Evolutionary conservation across 2,329 filamentous ascomycete species (phyloP), one percentile per base, ranked within the genome.

Genomic region (Ramularia endophylla): DNA sequence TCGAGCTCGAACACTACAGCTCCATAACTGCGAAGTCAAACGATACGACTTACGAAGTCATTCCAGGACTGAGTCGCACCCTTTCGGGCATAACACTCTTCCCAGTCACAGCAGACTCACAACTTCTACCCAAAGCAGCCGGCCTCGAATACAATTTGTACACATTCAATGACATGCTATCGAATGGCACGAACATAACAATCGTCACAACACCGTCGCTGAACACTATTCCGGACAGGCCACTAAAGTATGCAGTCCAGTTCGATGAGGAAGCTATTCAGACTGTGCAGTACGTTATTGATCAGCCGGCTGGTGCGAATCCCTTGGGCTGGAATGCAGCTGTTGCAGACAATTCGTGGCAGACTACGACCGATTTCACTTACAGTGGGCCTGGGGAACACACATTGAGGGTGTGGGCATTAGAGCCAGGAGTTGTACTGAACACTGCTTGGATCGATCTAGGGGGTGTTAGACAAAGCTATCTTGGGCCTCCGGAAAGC

Each of bases 141-240:
- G 71, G 70, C 4, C 67, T 83, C 7, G 72, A 78, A 48, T 85
- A 82, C 56, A 67, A 74, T 38, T 54, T 83, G 43, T 83, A 79
- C 59, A 67, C 79, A 9, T 83, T 80, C 64, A 75, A 72, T 31
- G 69, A 70, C 42, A 58, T 34, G 4, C n/a, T 65, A 5, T 60
- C 59, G 32, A 69, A 68, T 49, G 60, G 70, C 1, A 71, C 53
- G 36, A 56, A 58, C 37, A 46, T 57, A 33, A 58, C 53, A 5
- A 39, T 59, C 22, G 46, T 43, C 34, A 47, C 53, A 4, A 56
- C 54, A 5, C 51, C 57, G 3, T 52, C 54, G 5, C 44, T 59
- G 8, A 59, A 60, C 44, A 59, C 56, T 5, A 44, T 49, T 18
- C 54, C 55, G 1, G 39, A 53, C 6, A 49, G 52, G 5, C 54